Evolutionary conservation across 345 rosid genomes (phyloP).

Genomic region (Carallia brachiata): DNA sequence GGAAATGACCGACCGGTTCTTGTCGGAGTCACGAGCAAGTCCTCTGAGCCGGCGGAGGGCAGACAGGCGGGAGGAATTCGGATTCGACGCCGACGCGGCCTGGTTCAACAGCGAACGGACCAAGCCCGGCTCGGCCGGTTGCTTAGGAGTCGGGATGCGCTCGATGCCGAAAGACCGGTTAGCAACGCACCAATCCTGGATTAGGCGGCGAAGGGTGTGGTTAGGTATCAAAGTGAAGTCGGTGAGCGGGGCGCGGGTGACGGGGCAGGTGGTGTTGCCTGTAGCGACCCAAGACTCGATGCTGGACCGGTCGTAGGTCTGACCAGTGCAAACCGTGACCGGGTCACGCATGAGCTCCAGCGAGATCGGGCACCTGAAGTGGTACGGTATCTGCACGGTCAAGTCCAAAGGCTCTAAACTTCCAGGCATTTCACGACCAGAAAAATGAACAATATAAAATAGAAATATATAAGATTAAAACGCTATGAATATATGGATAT

Average conservation of each 20-base stretch:
- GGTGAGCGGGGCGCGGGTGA: conserved; percentile 66
- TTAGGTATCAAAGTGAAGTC: conserved; percentile 91
- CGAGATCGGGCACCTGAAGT: conserved; percentile 96
- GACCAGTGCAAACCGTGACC: conserved; percentile 85
- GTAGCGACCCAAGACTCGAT: conserved; percentile 96
- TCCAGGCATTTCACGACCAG: conserved; percentile 42
- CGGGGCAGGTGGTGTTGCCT: conserved; percentile 93
- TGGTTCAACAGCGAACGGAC: conserved; percentile 62
- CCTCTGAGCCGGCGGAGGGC: conserved; percentile 76
- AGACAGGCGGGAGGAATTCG: conserved; percentile 54
- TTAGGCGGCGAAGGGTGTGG: conserved; percentile 96
- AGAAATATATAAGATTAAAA: not conserved
- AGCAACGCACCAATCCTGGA: conserved; percentile 97
- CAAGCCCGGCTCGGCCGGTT: conserved; percentile 79
- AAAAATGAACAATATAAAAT: not conserved
- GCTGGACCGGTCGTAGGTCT: conserved; percentile 91
- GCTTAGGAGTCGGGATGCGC: conserved; percentile 93
- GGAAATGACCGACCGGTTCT: conserved; percentile 64
- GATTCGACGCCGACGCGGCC: conserved; percentile 46
- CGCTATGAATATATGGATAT: not conserved
- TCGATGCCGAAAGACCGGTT: conserved; percentile 72
- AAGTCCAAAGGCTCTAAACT: conserved; percentile 80
- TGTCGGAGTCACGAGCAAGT: conserved; percentile 87
- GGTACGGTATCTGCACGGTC: conserved; percentile 72
- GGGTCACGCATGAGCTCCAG: conserved; percentile 98